These are phyloP conservation scores for Sugiyamaella grinbergsii DNA, from an alignment of 1,139 yeast genomes.

Conservation along the genomic window DNA sequence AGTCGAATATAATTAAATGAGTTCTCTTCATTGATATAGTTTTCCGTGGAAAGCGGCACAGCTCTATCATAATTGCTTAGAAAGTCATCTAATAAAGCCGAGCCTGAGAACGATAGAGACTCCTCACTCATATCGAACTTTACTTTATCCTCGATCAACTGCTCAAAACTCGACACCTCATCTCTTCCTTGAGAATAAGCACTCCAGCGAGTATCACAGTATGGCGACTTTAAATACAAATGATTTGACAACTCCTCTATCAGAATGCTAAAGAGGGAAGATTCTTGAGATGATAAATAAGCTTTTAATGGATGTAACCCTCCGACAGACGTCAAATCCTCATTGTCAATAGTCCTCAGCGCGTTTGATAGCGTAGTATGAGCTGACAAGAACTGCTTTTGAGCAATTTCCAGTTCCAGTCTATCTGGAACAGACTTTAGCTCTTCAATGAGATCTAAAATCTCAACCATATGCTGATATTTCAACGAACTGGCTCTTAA, in stretches of 20 bases:
- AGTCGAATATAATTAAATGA: constrained; percentile 60
- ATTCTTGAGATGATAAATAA: constrained; percentile 62
- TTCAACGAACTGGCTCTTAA: constrained; percentile 63
- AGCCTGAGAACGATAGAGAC: constrained; percentile 33
- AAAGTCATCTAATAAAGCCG: constrained; percentile 47
- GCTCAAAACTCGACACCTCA: constrained; percentile 34
- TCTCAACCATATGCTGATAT: constrained; percentile 69
- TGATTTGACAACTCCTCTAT: constrained; percentile 77
- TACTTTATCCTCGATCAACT: constrained; percentile 39
- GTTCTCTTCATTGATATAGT: constrained; percentile 46
- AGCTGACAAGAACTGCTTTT: constrained; percentile 70
- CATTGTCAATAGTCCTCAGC: constrained; percentile 56
- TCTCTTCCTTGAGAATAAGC: constrained; percentile 37
- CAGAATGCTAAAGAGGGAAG: constrained; percentile 65
- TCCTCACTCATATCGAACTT: constrained; percentile 37
- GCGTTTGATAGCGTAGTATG: constrained; percentile 63
- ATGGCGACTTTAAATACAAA: constrained; percentile 62
- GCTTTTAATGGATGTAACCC: constrained; percentile 60
- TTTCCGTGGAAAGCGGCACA: constrained; percentile 33
- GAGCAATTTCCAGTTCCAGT: constrained; percentile 65
- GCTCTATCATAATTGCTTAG: constrained; percentile 40
- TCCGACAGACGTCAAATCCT: constrained; percentile 62
- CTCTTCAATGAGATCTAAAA: constrained; percentile 68
- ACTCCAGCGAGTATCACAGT: constrained; percentile 42
- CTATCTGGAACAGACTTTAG: constrained; percentile 61